A percentile compares a stretch with the other conserved stretches of the same genome.
Conservation (phyloP, 1,284 basidiomycete species). For the Apiotrichum montevideense region DNA sequence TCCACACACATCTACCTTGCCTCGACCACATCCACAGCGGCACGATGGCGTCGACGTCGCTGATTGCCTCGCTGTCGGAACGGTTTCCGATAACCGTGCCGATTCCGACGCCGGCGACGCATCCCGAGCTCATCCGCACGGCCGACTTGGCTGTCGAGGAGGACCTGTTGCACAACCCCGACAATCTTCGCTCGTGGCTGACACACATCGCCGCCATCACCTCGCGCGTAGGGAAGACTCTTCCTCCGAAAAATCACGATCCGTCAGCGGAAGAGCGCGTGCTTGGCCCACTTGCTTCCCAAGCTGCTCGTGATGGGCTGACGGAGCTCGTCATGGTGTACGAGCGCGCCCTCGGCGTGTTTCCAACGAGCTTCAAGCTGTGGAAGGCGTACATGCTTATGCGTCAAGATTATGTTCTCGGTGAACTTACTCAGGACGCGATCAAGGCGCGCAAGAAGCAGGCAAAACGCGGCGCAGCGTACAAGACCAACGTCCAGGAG, state of each 20-base stretch:
- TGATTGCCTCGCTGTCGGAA: slow-evolving; percentile 35
- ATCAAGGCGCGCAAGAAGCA: slow-evolving; percentile 49
- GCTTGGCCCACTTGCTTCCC: slow-evolving; percentile 58
- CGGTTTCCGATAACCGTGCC: slow-evolving; percentile 78
- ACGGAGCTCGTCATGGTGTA: slow-evolving; percentile 84
- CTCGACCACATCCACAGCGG: neutral
- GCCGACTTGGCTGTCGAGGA: slow-evolving; percentile 84
- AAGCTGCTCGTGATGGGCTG: slow-evolving; percentile 64
- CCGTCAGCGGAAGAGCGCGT: slow-evolving; percentile 38
- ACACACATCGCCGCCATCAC: slow-evolving; percentile 72
- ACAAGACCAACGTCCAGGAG: slow-evolving; percentile 78
- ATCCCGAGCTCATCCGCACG: slow-evolving; percentile 67
- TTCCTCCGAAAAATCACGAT: slow-evolving; percentile 43
- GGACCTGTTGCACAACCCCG: slow-evolving; percentile 87
- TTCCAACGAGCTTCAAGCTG: slow-evolving; percentile 84
- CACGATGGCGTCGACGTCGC: slow-evolving; percentile 27
- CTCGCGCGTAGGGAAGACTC: slow-evolving; percentile 59
- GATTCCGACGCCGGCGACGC: slow-evolving; percentile 69
- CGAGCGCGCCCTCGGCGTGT: slow-evolving; percentile 81
- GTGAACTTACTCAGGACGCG: slow-evolving; percentile 51
- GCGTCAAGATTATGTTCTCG: slow-evolving; percentile 80
- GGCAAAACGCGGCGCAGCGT: slow-evolving; percentile 66
- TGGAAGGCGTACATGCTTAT: slow-evolving; percentile 89
- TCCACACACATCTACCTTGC: neutral
- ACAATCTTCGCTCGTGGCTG: slow-evolving; percentile 88